Evolutionary conservation across 2,329 filamentous ascomycete genomes (phyloP), one percentile per base, ranked within the genome.

Genomic region (Lachnellula occidentalis): DNA sequence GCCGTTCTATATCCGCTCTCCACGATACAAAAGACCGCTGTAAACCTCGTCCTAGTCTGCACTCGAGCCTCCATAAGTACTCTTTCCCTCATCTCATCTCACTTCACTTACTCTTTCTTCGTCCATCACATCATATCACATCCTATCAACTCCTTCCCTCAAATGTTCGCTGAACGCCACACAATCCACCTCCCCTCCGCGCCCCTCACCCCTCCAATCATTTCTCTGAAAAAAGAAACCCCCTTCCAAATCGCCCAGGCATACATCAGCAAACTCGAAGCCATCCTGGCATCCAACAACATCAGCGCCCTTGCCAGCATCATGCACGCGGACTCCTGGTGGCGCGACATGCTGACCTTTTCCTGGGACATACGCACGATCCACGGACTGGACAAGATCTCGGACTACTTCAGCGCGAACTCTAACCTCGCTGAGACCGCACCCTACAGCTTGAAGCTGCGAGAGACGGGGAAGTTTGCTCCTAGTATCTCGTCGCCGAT

Each of bases 351-450:
- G 39, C 65, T 74, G 11, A 67, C 68, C 7, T 61, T 74, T 0
- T 66, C 70, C 4, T 75, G 72, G 72, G 71, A 73, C 50, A 68
- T 70, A 45, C 69, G 65, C 21, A 74, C 72, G 7, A 53, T 73
- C 17, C 66, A 68, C 19, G 66, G 67, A 4, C 51, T 72, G 3
- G 45, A 57, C 43, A 50, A 42, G 58, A 5, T 56, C 11, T 51
- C 54, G 14, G 21, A 19, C 21, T 52, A 50, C 42, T 55, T 53
- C 19, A 70, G n/a, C n/a, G n/a, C n/a, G n/a, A n/a, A 65, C 43
- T 61, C 36, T 62, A 2, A 55, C 73, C 1, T 61, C 60, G 1
- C 65, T 64, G 14, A 45, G 77, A n/a, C 68, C 70, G 14, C 61
- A 72, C 9, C 72, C 1, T 27, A 42, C 14, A 50, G 53, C 21